A percentile compares a stretch with the other conserved stretches of the same genome.
Evolutionary conservation across 352 stramenopile species (phyloP).

Genomic region (Pythium aristosporum): DNA sequence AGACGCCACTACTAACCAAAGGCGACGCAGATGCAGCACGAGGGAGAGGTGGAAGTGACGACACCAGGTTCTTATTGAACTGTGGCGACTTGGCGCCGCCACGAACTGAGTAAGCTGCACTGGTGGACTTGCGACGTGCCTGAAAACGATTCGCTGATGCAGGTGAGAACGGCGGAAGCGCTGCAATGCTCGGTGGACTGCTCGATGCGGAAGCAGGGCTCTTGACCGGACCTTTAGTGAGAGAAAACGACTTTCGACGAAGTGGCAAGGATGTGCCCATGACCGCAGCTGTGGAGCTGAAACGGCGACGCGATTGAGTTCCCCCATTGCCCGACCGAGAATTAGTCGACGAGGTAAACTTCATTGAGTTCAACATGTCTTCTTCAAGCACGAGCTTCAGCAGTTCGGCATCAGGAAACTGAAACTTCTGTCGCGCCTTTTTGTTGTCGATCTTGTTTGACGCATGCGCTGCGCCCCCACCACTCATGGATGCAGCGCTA

Average conservation of each 20-base stretch:
- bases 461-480: background rate
- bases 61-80: slow-evolving; percentile 3
- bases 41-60: slow-evolving; percentile 7
- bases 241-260: slow-evolving; percentile 62
- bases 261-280: slow-evolving; percentile 47
- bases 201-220: background rate
- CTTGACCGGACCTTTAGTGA: slow-evolving; percentile 61
- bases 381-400: slow-evolving; percentile 27
- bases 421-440: slow-evolving; percentile 50
- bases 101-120: slow-evolving; percentile 29
- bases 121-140: slow-evolving; percentile 61
- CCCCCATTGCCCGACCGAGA: background rate
- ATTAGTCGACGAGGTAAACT: background rate
- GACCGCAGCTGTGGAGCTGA: slow-evolving; percentile 32
- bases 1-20: background rate
- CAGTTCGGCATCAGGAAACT: slow-evolving; percentile 56
- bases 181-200: no score
- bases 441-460: slow-evolving; percentile 17
- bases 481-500: slow-evolving; percentile 12
- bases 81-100: slow-evolving; percentile 12
- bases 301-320: slow-evolving; percentile 23
- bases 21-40: background rate
- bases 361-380: background rate
- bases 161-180: background rate
- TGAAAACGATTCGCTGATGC: slow-evolving; percentile 21